Evolutionary conservation across 768 basidiomycete genomes (phyloP), one percentile per base, ranked within the genome.

Genomic region (Xerocomellus intermedius): DNA sequence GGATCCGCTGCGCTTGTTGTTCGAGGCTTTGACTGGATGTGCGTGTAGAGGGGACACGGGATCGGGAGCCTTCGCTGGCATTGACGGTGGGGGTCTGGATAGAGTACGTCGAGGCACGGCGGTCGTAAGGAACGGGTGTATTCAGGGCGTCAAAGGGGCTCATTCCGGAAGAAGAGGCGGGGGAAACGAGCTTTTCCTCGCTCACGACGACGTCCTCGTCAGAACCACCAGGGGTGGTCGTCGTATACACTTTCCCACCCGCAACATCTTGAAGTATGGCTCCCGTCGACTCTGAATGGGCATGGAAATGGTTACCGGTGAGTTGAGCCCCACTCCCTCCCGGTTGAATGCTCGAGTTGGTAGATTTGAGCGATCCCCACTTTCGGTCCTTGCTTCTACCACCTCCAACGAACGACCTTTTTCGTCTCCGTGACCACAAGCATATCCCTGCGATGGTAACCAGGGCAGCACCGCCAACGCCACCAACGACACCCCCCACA

Each of bases 401-500:
- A 67, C 75, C 77, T 43, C 60, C 56, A 19, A 60, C 54, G 4
- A 57, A 32, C 21, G 26, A 19, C 39, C 51, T 55, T 43, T 52
- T 60, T 57, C 66, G 63, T 30, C 58, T 62, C 48, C 55, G 56
- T 46, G 67, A 39, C 56, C 61, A 69, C 35, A 76, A 57, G 35
- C 67, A 73, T 35, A 74, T 53, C 55, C 74, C 71, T 51, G 44
- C 58, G 24, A 75, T 48, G 8, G 71, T 62, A 16, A 73, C 61
- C 21, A 78, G 57, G 5, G 57, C 59, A 32, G 82, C 50, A 14
- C 68, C 77, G 3, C 75, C 61, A 2, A 73, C 19, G 2, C 74
- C 80, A 5, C 81, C 84, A 4, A 85, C 58, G 19, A 80, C 75
- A 24, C 78, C 78, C 2, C 84, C 86, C 6, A 75, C 77, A 26